Percentiles rank a stretch among this genome's conserved stretches.
Evolutionary conservation across 129 eudicot genomes (phyloP).

Genomic region (Erigeron canadensis): DNA sequence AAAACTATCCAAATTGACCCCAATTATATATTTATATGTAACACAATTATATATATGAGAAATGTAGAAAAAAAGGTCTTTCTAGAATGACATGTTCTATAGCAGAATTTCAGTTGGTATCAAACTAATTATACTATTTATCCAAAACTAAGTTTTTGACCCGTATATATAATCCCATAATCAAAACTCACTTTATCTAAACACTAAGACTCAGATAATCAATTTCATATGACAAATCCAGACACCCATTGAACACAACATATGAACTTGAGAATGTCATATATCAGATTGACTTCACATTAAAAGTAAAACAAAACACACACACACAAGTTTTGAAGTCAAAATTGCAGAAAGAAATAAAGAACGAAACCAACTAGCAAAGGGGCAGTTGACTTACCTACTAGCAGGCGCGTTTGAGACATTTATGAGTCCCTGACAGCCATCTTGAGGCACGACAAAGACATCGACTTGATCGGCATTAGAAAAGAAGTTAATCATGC

Average conservation of each 20-base stretch:
- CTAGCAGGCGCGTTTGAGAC: conserved; percentile 65
- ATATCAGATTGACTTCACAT: neutral
- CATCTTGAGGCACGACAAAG: conserved; percentile 59
- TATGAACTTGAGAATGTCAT: neutral
- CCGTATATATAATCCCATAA: no score
- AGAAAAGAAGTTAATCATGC: conserved; percentile 74
- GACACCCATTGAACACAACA: conserved; percentile 1
- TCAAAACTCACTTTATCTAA: neutral
- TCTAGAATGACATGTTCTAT: no score
- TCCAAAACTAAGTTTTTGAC: no score
- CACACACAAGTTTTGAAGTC: neutral
- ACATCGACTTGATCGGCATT: conserved; percentile 79
- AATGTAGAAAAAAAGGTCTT: no score
- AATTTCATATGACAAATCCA: neutral
- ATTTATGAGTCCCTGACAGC: conserved; percentile 35
- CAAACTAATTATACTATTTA: no score
- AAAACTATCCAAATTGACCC: no score
- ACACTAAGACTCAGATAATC: neutral
- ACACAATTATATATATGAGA: no score
- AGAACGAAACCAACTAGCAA: neutral
- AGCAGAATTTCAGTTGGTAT: no score
- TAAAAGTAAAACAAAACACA: neutral
- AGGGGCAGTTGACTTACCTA: conserved; percentile 48
- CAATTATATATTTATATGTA: no score
- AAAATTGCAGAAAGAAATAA: neutral